Percentiles rank a stretch among this genome's conserved stretches.
Conservation (phyloP, 768 basidiomycete species). For the Chiua virens region DNA sequence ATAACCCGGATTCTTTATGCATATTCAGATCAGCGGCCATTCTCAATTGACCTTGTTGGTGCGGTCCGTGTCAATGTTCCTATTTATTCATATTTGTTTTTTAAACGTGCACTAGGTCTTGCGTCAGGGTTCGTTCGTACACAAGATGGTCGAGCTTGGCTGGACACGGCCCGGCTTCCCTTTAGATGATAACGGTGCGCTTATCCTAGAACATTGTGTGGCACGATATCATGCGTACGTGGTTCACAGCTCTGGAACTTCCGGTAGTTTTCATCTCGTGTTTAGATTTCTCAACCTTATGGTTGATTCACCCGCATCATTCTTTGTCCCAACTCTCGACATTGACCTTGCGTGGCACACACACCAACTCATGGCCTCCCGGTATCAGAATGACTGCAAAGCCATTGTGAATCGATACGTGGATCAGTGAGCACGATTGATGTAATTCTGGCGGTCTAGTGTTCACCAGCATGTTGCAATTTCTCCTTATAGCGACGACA, state of each 20-base stretch:
- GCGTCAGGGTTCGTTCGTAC: conserved; percentile 54
- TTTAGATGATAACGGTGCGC: conserved; percentile 34
- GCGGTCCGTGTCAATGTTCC: conserved; percentile 37
- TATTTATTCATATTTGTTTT: not conserved
- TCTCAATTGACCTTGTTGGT: conserved; percentile 55
- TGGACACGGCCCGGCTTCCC: conserved; percentile 51
- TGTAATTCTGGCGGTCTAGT: not conserved
- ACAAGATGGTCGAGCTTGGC: conserved; percentile 51
- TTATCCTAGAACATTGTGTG: conserved; percentile 47
- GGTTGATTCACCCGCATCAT: conserved; percentile 40
- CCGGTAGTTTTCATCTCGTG: not conserved
- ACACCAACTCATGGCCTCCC: conserved; percentile 51
- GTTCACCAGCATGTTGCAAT: not conserved
- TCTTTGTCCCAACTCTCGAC: conserved; percentile 62
- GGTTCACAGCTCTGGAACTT: not conserved
- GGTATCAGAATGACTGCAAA: conserved; percentile 45
- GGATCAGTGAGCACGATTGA: conserved; percentile 46
- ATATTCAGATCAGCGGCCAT: conserved; percentile 49
- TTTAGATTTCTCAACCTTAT: conserved; percentile 52
- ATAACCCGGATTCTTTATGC: conserved; percentile 42
- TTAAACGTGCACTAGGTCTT: conserved; percentile 38
- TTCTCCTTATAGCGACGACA: conserved; percentile 43
- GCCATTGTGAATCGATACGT: conserved; percentile 43
- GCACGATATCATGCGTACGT: conserved; percentile 58
- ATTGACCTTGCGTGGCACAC: conserved; percentile 77